phyloP scores from a whole-genome alignment of 1,284 basidiomycete species.

The Moniliophthora roreri region DNA sequence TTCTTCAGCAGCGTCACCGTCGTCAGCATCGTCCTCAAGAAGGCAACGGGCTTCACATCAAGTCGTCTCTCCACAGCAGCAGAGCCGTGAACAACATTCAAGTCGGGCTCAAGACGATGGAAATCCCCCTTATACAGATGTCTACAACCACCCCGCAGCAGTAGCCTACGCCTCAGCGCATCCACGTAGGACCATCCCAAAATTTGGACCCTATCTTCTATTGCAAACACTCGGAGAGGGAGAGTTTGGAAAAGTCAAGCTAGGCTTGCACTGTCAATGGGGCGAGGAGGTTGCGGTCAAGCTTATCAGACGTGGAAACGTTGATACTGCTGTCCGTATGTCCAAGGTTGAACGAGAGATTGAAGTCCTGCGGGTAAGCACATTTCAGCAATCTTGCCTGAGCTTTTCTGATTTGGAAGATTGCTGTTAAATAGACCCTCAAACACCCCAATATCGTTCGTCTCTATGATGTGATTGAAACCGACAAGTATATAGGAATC shows the following conservation, averaged over 20 bases:
- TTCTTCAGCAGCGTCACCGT: slow-evolving; percentile 34
- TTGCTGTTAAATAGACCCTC: slow-evolving; percentile 59
- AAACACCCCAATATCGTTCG: slow-evolving; percentile 99
- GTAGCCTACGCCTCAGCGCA: slow-evolving; percentile 84
- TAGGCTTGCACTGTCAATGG: slow-evolving; percentile 92
- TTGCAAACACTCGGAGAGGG: slow-evolving; percentile 96
- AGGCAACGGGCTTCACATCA: slow-evolving; percentile 53
- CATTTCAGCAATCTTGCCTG: slow-evolving; percentile 6
- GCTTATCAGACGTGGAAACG: slow-evolving; percentile 91
- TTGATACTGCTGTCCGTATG: slow-evolving; percentile 86
- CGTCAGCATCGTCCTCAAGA: slow-evolving; percentile 34
- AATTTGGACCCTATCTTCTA: slow-evolving; percentile 94
- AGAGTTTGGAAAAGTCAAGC: slow-evolving; percentile 99
- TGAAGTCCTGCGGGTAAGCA: slow-evolving; percentile 87
- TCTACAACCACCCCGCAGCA: slow-evolving; percentile 84
- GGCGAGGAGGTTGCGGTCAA: slow-evolving; percentile 99
- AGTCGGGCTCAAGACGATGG: neutral
- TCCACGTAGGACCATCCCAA: slow-evolving; percentile 83
- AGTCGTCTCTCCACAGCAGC: slow-evolving; percentile 40
- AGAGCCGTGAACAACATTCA: slow-evolving; percentile 11
- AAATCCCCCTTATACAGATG: slow-evolving; percentile 56
- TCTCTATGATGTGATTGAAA: slow-evolving; percentile 98
- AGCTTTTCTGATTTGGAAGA: slow-evolving; percentile 13
- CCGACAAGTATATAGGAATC: slow-evolving; percentile 99
- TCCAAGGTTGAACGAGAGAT: slow-evolving; percentile 98